Conservation (phyloP, 768 basidiomycete genomes). For the Cystobasidium ongulense region DNA sequence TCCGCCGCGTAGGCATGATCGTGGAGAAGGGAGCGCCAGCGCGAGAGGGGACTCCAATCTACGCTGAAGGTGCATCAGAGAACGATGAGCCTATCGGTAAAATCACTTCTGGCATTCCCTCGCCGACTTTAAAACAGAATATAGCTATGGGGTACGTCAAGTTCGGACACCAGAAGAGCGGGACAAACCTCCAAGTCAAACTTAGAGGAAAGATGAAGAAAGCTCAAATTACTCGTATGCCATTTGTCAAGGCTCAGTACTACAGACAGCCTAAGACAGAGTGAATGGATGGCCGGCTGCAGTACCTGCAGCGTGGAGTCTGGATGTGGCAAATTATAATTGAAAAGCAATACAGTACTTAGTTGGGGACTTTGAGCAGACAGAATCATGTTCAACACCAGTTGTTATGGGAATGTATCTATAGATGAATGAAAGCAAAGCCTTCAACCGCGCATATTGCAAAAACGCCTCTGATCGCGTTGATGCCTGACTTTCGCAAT, state of each 20-base stretch:
- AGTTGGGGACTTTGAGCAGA: background rate
- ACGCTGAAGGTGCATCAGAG: background rate
- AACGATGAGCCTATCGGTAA: slow-evolving; percentile 49
- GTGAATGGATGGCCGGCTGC: background rate
- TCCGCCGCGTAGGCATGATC: slow-evolving; percentile 67
- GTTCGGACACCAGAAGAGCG: slow-evolving; percentile 79
- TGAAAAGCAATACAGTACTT: too few relatives aligned
- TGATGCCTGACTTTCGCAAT: background rate
- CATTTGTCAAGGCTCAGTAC: slow-evolving; percentile 76
- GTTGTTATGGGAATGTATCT: background rate
- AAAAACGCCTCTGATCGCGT: background rate
- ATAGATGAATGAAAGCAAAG: background rate
- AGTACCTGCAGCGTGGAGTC: background rate
- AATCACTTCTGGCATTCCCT: slow-evolving; percentile 92
- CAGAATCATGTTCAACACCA: background rate
- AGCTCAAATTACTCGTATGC: slow-evolving; percentile 71
- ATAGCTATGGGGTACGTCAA: slow-evolving; percentile 92
- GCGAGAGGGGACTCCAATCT: slow-evolving; percentile 56
- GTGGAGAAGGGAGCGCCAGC: slow-evolving; percentile 63
- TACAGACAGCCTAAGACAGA: slow-evolving; percentile 44
- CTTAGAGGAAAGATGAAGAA: slow-evolving; percentile 71
- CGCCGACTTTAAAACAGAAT: slow-evolving; percentile 77
- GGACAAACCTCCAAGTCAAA: slow-evolving; percentile 72
- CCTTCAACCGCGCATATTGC: background rate
- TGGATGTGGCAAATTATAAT: background rate